phyloP scores from a whole-genome alignment of 768 basidiomycete species.

The Suillus bovinus region DNA sequence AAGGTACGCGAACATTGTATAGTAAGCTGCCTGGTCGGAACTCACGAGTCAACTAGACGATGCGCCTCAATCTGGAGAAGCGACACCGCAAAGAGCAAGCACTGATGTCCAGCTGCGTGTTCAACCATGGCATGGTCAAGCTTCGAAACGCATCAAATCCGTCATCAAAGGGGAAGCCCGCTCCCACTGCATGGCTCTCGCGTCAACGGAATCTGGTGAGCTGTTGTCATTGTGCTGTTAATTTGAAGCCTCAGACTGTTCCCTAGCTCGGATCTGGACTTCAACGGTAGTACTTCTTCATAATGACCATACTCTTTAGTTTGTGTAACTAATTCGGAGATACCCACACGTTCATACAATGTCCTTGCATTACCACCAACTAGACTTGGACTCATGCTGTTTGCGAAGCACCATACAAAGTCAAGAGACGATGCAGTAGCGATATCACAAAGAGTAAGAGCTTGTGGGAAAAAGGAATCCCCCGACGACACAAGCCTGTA shows the following conservation, averaged over 20 bases:
- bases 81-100: constrained; percentile 78
- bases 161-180: constrained; percentile 43
- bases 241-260: neutral
- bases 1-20: constrained; percentile 40
- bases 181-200: constrained; percentile 70
- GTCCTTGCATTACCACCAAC: too few relatives aligned
- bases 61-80: constrained; percentile 52
- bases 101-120: constrained; percentile 77
- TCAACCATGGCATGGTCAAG: constrained; percentile 65
- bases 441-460: constrained; percentile 40
- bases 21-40: neutral
- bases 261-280: constrained; percentile 31
- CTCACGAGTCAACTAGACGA: constrained; percentile 37
- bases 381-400: neutral
- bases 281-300: constrained; percentile 19
- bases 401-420: constrained; percentile 37
- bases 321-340: neutral
- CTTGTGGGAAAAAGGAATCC: constrained; percentile 37
- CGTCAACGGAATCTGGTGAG: constrained; percentile 57
- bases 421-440: constrained; percentile 55
- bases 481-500: constrained; percentile 62
- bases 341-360: too few relatives aligned
- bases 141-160: constrained; percentile 60
- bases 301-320: neutral
- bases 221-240: neutral